phyloP scores from a whole-genome alignment of 2,329 filamentous ascomycete genomes.

The Botrytis squamosa region DNA sequence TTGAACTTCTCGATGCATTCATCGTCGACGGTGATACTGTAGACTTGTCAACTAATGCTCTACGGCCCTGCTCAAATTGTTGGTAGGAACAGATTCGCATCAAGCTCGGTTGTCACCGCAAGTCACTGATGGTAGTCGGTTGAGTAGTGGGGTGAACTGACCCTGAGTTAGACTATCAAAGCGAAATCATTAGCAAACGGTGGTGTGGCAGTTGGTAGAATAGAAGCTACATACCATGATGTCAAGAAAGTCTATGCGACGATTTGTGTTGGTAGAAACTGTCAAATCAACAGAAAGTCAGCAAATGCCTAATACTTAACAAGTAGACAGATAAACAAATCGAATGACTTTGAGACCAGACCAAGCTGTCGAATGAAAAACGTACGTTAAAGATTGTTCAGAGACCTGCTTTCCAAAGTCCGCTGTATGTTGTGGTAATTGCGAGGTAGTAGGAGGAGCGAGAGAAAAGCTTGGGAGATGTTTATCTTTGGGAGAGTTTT shows the following conservation, averaged over 20 bases:
- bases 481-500: conserved; percentile 24
- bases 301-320: conserved; percentile 8
- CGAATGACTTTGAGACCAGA: neutral
- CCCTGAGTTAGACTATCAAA: conserved; percentile 64
- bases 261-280: conserved; percentile 13
- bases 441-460: conserved; percentile 18
- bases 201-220: neutral
- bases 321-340: conserved; percentile 21
- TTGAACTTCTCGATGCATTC: conserved; percentile 73
- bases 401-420: conserved; percentile 6
- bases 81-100: conserved; percentile 9
- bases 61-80: neutral
- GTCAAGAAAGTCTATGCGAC: conserved; percentile 21
- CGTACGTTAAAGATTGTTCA: conserved; percentile 14
- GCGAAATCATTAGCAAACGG: conserved; percentile 26
- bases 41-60: conserved; percentile 23
- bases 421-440: conserved; percentile 4
- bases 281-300: conserved; percentile 6
- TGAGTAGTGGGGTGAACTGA: conserved; percentile 45
- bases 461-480: conserved; percentile 22
- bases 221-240: conserved; percentile 29
- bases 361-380: neutral
- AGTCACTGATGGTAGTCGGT: conserved; percentile 27
- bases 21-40: conserved; percentile 68
- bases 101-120: conserved; percentile 17